Conservation (phyloP, 345 rosid species). For the Pugionium dolabratum region DNA sequence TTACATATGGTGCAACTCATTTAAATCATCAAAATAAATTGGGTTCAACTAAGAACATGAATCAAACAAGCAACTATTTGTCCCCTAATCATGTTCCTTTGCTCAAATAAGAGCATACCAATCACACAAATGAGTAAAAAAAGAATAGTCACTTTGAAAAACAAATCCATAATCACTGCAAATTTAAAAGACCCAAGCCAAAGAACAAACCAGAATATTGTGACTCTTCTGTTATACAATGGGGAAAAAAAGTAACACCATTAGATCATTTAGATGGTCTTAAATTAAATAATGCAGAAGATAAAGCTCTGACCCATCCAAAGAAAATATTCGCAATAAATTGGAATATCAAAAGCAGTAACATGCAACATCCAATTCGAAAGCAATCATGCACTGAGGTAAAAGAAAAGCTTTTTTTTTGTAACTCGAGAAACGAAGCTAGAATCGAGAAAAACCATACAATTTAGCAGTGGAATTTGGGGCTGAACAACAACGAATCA, state of each 20-base stretch:
- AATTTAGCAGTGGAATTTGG: not conserved
- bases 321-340: constrained; percentile 20
- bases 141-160: not conserved
- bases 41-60: no score
- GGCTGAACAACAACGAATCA: constrained; percentile 4
- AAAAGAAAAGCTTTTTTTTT: not conserved
- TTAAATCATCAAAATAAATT: no score
- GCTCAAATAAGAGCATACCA: no score
- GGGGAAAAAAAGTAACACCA: not conserved
- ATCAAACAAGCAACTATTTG: no score
- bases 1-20: no score
- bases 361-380: constrained; percentile 31
- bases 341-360: constrained; percentile 2
- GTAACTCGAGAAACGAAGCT: constrained; percentile 11
- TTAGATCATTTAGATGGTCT: constrained; percentile 3
- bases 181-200: not conserved
- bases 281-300: constrained; percentile 14
- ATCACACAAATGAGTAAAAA: no score
- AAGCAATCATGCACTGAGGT: not conserved
- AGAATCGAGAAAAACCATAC: constrained; percentile 23
- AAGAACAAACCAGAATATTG: not conserved
- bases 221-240: constrained; percentile 7
- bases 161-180: not conserved
- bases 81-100: no score
- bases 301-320: constrained; percentile 21